Conservation (phyloP, 768 basidiomycete species). For the Ramaria rubella region DNA sequence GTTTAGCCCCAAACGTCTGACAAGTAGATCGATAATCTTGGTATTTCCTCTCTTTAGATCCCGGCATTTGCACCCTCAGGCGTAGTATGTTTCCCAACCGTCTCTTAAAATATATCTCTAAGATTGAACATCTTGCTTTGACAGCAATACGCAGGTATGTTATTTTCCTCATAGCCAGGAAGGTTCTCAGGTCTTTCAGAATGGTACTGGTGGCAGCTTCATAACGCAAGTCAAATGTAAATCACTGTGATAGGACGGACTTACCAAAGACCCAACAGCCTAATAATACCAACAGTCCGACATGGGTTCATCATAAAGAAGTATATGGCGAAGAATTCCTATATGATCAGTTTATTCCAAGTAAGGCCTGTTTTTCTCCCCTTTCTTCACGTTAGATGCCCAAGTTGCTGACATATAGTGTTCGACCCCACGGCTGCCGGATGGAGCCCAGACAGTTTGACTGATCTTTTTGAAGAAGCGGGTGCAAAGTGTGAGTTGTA, state of each 20-base stretch:
- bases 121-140: conserved; percentile 35
- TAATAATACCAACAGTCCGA: conserved; percentile 31
- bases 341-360: conserved; percentile 54
- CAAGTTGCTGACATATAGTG: background rate
- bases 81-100: background rate
- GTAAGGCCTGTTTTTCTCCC: background rate
- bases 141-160: conserved; percentile 15
- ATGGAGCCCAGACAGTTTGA: conserved; percentile 50
- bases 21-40: conserved; percentile 39
- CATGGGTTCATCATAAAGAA: conserved; percentile 43
- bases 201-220: conserved; percentile 35
- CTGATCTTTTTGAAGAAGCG: conserved; percentile 46
- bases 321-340: conserved; percentile 45
- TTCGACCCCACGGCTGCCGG: conserved; percentile 41
- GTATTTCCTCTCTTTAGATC: conserved; percentile 9
- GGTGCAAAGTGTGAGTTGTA: conserved; percentile 38
- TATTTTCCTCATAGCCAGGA: background rate
- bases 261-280: conserved; percentile 29
- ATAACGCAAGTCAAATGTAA: conserved; percentile 37
- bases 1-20: too few relatives aligned
- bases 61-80: conserved; percentile 18
- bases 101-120: background rate
- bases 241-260: conserved; percentile 33
- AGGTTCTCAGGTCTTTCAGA: conserved; percentile 31
- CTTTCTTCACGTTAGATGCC: background rate